Evolutionary conservation across 2,329 filamentous ascomycete genomes (phyloP), one percentile per base, ranked within the genome.

Genomic region (Westerdykella aurantiaca): DNA sequence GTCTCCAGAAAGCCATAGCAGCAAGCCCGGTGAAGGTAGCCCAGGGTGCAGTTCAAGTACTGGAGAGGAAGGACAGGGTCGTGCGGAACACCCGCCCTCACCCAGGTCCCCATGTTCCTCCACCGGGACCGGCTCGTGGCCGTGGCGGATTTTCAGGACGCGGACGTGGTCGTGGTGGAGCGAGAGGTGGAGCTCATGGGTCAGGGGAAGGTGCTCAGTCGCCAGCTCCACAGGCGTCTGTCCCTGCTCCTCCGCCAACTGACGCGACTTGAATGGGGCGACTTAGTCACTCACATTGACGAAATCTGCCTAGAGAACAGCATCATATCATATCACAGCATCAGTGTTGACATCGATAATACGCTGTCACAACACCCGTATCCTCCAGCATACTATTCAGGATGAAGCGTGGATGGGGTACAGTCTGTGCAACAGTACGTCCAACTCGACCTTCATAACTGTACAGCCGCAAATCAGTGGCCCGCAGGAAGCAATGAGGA

Each of bases 21-120:
- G 86, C 86, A 11, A 94, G 88, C 59, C 88, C 87, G 0, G 78
- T 96, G 23, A 73, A 84, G 16, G 83, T 97, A 10, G 90, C 85
- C 0, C 86, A 94, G 62, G 89, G 87, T 6, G 83, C 84, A 9
- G 88, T 97, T 2, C 87, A 94, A 51, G 86, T 97, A 1, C 71
- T 95, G 18, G 90, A 95, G 69, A 79, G 85, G 39, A 88, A 86
- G 64, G 84, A 87, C 38, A 64, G 65, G 43, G 55, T 58, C 11
- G 47, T 53, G 25, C 48, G 62, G 34, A 53, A 51, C n/a, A 29
- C 7, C 10, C 50, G 60, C n/a, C 57, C 41, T 31, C 40, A 46
- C 25, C 33, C 35, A 13, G 40, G 34, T 39, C 38, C 22, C 18
- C 17, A 31, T 33, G 11, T 16, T 12, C 41, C 44, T 25, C 23